These are phyloP conservation scores for Neonectria ditissima DNA, from an alignment of 2,329 filamentous ascomycete genomes.

Conservation along the genomic window DNA sequence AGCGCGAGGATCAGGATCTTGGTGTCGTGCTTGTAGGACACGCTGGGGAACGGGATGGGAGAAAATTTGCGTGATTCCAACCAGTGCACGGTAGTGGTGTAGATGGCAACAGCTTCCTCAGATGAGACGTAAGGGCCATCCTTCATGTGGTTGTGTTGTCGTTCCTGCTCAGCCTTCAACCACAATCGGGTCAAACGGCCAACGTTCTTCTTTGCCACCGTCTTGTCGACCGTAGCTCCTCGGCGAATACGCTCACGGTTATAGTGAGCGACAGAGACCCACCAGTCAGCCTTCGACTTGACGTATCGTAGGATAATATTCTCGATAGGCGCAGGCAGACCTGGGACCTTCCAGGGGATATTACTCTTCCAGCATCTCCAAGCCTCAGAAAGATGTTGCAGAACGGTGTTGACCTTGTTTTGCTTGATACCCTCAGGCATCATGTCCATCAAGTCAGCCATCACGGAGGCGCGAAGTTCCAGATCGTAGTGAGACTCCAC, in stretches of 20 bases:
- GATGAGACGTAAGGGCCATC: constrained; percentile 98
- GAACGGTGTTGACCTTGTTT: constrained; percentile 97
- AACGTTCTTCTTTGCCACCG: constrained; percentile 98
- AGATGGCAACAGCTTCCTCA: constrained; percentile 98
- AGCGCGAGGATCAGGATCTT: constrained; percentile 97
- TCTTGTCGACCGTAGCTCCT: constrained; percentile 98
- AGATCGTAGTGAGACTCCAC: constrained; percentile 99
- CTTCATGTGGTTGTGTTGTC: constrained; percentile 99
- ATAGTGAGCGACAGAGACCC: constrained; percentile 99
- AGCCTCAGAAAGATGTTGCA: constrained; percentile 96
- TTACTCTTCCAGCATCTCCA: constrained; percentile 99
- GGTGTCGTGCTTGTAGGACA: constrained; percentile 99
- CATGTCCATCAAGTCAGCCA: constrained; percentile 99
- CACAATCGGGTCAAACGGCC: constrained; percentile 93
- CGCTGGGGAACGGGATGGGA: constrained; percentile 97
- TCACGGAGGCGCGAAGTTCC: constrained; percentile 95
- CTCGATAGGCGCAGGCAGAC: constrained; percentile 94
- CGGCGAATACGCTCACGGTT: constrained; percentile 96
- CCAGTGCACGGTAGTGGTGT: constrained; percentile 99
- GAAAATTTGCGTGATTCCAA: constrained; percentile 98
- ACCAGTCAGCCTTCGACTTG: constrained; percentile 99
- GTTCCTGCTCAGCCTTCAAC: constrained; percentile 98
- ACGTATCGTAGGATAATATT: constrained; percentile 99
- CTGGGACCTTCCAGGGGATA: constrained; percentile 99
- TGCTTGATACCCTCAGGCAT: constrained; percentile 99